Conservation (phyloP, 352 stramenopile species). For the Globisporangium acanthophoron region DNA sequence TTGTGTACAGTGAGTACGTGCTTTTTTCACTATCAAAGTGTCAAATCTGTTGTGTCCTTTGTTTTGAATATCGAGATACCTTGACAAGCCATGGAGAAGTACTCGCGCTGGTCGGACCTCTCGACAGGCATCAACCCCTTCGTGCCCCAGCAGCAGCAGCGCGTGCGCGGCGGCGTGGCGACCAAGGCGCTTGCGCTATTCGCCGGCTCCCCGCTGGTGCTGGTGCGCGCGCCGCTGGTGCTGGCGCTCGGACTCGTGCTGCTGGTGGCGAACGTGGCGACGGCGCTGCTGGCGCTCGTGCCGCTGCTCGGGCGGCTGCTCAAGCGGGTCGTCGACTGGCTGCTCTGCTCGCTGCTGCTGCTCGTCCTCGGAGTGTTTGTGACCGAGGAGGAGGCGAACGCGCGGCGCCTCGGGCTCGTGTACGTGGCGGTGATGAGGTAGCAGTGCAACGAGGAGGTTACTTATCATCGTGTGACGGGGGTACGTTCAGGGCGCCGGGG, state of each 20-base stretch:
- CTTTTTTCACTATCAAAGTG: too few relatives aligned
- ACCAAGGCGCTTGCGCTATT: constrained; percentile 40
- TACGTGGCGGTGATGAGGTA: constrained; percentile 10
- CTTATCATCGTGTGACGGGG: background rate
- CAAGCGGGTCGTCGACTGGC: constrained; percentile 62
- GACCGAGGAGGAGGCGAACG: constrained; percentile 68
- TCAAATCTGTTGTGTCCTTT: too few relatives aligned
- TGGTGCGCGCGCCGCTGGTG: constrained; percentile 54
- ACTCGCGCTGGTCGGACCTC: constrained; percentile 79
- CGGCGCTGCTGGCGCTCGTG: constrained; percentile 52
- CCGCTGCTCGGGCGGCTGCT: constrained; percentile 63
- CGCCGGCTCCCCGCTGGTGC: constrained; percentile 33
- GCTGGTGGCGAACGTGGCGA: constrained; percentile 39
- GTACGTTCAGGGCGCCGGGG: constrained; percentile 15
- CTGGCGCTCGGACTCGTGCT: constrained; percentile 31
- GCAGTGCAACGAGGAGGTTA: too few relatives aligned
- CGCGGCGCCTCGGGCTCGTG: constrained; percentile 62
- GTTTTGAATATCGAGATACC: too few relatives aligned
- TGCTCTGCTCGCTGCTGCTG: constrained; percentile 66
- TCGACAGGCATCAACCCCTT: constrained; percentile 86
- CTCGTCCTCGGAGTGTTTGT: constrained; percentile 60
- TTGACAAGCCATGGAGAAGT: constrained; percentile 68
- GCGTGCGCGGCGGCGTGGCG: constrained; percentile 28
- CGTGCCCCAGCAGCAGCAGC: constrained; percentile 64
- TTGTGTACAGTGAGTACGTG: too few relatives aligned